Evolutionary conservation across 2,329 filamentous ascomycete species (phyloP).

Genomic region (Calonectria pseudoreteaudii): DNA sequence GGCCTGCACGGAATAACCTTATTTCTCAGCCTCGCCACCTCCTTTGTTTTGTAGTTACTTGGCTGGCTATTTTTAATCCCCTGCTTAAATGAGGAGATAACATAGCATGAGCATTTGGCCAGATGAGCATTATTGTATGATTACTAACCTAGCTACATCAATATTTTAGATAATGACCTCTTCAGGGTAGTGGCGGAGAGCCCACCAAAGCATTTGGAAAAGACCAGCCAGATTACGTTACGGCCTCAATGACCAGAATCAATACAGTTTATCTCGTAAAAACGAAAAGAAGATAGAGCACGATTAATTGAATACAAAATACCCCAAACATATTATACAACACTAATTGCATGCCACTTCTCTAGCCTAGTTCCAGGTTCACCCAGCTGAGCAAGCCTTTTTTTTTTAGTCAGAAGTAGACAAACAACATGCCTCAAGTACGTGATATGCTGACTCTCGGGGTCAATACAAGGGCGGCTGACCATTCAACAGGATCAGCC

Average conservation of each 20-base stretch:
- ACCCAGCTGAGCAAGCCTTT: no score
- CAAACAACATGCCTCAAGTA: no score
- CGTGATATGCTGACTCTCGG: not conserved
- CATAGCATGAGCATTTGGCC: not conserved
- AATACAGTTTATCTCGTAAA: not conserved
- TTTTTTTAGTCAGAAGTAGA: no score
- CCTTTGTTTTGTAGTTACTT: not conserved
- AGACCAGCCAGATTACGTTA: not conserved
- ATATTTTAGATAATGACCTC: not conserved
- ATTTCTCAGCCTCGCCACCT: not conserved
- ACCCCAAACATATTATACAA: no score
- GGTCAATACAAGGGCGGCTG: not conserved
- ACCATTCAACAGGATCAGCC: not conserved
- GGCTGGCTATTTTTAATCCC: not conserved
- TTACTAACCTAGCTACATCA: not conserved
- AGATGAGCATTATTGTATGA: not conserved
- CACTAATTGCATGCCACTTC: no score
- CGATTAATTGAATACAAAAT: not conserved
- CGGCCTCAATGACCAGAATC: not conserved
- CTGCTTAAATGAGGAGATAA: not conserved
- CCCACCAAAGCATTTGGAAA: not conserved
- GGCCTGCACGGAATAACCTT: not conserved
- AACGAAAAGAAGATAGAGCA: not conserved
- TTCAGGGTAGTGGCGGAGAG: not conserved
- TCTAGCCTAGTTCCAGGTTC: no score